These are phyloP conservation scores for Xylariaceae sp. DNA, from an alignment of 2,329 filamentous ascomycete species.

Conservation along the genomic window DNA sequence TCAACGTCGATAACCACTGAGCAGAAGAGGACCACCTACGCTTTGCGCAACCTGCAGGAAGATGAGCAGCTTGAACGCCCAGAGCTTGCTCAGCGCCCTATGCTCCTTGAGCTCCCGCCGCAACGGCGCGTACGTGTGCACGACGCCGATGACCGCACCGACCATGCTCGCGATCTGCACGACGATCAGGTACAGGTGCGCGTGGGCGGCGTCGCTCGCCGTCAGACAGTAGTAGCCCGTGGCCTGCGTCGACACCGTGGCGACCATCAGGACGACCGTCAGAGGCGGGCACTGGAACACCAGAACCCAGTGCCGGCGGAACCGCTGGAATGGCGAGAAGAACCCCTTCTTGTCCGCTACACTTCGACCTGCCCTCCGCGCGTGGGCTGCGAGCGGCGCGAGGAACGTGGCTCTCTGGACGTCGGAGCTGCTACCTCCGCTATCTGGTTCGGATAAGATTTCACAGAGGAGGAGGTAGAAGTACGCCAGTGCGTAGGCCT, in stretches of 20 bases:
- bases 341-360: slow-evolving; percentile 2
- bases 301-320: not conserved
- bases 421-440: not conserved
- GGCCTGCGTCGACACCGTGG: slow-evolving; percentile 32
- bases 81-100: slow-evolving; percentile 20
- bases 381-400: slow-evolving; percentile 26
- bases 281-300: slow-evolving; percentile 37
- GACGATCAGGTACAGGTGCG: slow-evolving; percentile 29
- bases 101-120: slow-evolving; percentile 16
- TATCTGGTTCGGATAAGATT: slow-evolving; percentile 24
- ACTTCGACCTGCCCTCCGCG: slow-evolving; percentile 1
- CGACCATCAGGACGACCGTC: slow-evolving; percentile 31
- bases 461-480: slow-evolving; percentile 42
- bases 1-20: no score
- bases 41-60: slow-evolving; percentile 15
- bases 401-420: slow-evolving; percentile 30
- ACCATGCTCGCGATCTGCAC: slow-evolving; percentile 19
- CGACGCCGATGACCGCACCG: slow-evolving; percentile 19
- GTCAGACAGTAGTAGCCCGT: slow-evolving; percentile 27
- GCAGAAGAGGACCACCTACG: slow-evolving; percentile 13
- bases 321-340: slow-evolving; percentile 5
- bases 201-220: slow-evolving; percentile 22
- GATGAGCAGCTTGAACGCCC: slow-evolving; percentile 26
- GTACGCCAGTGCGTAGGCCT: slow-evolving; percentile 35
- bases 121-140: slow-evolving; percentile 14